A percentile compares a stretch with the other conserved stretches of the same genome.
Conservation (phyloP, 805 yeast species). For the Spathaspora girioi region DNA sequence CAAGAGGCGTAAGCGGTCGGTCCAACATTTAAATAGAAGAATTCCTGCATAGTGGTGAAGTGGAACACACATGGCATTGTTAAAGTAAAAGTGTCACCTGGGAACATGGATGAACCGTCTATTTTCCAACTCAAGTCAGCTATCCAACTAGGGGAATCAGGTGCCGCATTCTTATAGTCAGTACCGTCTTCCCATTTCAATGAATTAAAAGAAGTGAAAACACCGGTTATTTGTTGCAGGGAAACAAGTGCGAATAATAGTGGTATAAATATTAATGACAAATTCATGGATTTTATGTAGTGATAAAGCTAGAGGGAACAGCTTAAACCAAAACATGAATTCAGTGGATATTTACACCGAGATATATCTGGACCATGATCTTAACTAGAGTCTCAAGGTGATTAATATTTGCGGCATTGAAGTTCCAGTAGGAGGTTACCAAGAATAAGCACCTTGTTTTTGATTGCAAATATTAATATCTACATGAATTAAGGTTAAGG, state of each 20-base stretch:
- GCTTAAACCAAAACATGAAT: no score
- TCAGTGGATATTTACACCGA: no score
- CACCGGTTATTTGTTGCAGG: conserved; percentile 1
- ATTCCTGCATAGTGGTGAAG: conserved; percentile 13
- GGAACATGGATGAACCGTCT: conserved; percentile 7
- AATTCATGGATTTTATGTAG: not conserved
- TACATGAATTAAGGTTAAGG: no score
- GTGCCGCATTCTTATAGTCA: not conserved
- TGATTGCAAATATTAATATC: no score
- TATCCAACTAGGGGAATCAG: conserved; percentile 11
- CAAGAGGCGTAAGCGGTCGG: conserved; percentile 20
- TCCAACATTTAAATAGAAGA: conserved; percentile 13
- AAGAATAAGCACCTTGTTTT: no score
- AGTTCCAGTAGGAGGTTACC: no score
- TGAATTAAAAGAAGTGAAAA: not conserved
- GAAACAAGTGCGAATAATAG: not conserved
- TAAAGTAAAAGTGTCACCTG: conserved; percentile 26
- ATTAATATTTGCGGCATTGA: no score
- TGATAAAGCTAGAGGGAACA: no score
- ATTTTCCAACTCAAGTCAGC: conserved; percentile 21
- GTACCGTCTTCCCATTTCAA: not conserved
- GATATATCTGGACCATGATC: no score
- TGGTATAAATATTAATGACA: not conserved
- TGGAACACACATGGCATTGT: conserved; percentile 23
- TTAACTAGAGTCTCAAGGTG: no score